Conservation (phyloP, 208 protist species). For the Wallacemonas collosoma region DNA sequence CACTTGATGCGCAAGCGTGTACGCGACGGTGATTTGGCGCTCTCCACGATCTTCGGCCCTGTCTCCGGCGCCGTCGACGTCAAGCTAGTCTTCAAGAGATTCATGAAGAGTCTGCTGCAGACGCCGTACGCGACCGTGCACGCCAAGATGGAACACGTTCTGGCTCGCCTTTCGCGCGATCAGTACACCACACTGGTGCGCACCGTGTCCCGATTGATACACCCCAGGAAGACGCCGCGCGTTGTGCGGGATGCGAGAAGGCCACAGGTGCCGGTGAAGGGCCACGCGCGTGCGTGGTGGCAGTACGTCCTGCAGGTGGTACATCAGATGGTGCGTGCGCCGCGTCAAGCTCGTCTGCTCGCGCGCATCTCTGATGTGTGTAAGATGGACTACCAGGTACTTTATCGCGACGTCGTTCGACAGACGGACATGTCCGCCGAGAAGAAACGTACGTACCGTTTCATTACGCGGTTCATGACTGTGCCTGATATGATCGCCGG, state of each 20-base stretch:
- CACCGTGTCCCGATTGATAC: slow-evolving; percentile 52
- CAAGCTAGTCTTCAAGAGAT: slow-evolving; percentile 73
- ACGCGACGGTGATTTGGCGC: slow-evolving; percentile 50
- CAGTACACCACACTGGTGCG: slow-evolving; percentile 80
- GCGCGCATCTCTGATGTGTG: slow-evolving; percentile 64
- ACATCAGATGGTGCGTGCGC: slow-evolving; percentile 35
- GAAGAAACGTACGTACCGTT: slow-evolving; percentile 62
- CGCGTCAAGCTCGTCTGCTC: slow-evolving; percentile 49
- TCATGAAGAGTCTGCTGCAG: slow-evolving; percentile 48
- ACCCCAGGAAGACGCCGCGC: slow-evolving; percentile 39
- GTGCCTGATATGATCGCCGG: slow-evolving; percentile 72
- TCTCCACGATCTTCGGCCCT: slow-evolving; percentile 82
- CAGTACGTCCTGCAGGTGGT: slow-evolving; percentile 66
- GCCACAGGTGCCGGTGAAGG: slow-evolving; percentile 54
- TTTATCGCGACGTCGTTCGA: slow-evolving; percentile 78
- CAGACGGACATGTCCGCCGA: slow-evolving; percentile 68
- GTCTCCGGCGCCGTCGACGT: slow-evolving; percentile 67
- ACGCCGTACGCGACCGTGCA: slow-evolving; percentile 67
- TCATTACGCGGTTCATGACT: slow-evolving; percentile 84
- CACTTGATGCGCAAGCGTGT: slow-evolving; percentile 72
- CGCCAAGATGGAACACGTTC: slow-evolving; percentile 62
- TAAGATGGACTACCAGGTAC: slow-evolving; percentile 62
- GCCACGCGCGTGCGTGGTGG: slow-evolving; percentile 74
- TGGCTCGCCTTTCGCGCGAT: slow-evolving; percentile 62
- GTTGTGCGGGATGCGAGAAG: slow-evolving; percentile 24